Evolutionary conservation across 1,284 basidiomycete species (phyloP), one percentile per base, ranked within the genome.

Genomic region (Boletus sp.): DNA sequence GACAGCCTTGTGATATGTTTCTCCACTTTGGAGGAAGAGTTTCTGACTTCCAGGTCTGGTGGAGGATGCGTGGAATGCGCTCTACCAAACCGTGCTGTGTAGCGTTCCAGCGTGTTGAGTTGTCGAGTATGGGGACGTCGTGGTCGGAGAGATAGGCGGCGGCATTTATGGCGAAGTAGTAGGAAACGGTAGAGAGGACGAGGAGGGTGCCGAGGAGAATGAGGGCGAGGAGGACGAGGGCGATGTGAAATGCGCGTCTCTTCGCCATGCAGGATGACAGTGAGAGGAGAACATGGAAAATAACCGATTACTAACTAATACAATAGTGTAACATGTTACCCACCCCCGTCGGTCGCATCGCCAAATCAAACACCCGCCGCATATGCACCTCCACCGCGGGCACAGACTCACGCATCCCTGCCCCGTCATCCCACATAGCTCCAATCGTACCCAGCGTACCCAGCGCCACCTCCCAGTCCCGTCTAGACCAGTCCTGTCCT

Each of bases 1-100:
- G 79, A 70, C 92, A 94, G 37, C 76, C 81, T 66, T 88, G 76
- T 40, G 90, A 93, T 34, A 91, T 76, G 44, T 72, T 75, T 56
- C 81, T 80, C 94, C 94, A 99, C 53, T 82, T 79, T 33, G 78
- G 72, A 5, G 96, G 96, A 19, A 99, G 75, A 0, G 78, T 80
- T 54, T 95, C 85, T 16, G 87, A 85, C 74, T 96, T 97, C 95
- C 95, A 99, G 17, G 96, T 99, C 78, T 98, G 95, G 70, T 99
- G 95, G 46, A 99, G 83, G 58, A 99, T 91, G 43, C 92, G 81
- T 2, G 95, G 95, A 35, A 98, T 87, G 57, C 78, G 81, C 61
- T 93, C 84, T 38, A 79, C 70, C 52, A 75, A 72, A 41, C 73
- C 76, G 54, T 82, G 77, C 33, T 78, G 73, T 14, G 82, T 69